A percentile compares a stretch with the other conserved stretches of the same genome.
Evolutionary conservation across 2,329 filamentous ascomycete species (phyloP).

Genomic region (Madurella mycetomatis): DNA sequence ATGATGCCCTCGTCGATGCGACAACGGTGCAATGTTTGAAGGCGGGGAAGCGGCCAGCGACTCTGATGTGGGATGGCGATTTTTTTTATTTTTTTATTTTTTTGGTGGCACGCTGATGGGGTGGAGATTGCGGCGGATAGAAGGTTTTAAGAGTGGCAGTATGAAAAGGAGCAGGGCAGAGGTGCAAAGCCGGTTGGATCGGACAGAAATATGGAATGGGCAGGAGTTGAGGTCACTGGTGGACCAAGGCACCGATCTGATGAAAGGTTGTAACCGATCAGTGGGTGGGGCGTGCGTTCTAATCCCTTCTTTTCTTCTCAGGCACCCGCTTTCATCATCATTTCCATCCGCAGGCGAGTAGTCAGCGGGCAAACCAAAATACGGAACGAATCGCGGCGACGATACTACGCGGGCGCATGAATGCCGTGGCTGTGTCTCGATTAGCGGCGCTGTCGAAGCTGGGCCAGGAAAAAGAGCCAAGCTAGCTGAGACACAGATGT

Average conservation of each 20-base stretch:
- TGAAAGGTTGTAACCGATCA: constrained; percentile 11
- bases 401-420: background rate
- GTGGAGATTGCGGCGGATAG: background rate
- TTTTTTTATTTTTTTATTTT: no score
- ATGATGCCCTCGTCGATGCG: background rate
- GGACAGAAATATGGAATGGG: constrained; percentile 15
- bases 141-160: background rate
- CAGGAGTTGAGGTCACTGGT: constrained; percentile 23
- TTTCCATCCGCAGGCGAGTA: constrained; percentile 22
- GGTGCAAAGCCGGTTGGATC: constrained; percentile 10
- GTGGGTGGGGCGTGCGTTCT: constrained; percentile 2
- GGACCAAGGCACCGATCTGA: constrained; percentile 23
- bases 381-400: background rate
- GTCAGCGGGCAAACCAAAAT: background rate
- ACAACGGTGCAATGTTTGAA: background rate
- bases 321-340: constrained; percentile 27
- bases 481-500: background rate
- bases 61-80: background rate
- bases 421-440: background rate
- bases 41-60: background rate
- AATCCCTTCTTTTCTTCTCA: constrained; percentile 16
- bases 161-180: constrained; percentile 3
- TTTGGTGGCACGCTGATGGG: background rate
- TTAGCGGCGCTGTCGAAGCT: background rate
- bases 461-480: background rate